Evolutionary conservation across 768 basidiomycete species (phyloP), one percentile per base, ranked within the genome.

Genomic region (Podaxis sp.): DNA sequence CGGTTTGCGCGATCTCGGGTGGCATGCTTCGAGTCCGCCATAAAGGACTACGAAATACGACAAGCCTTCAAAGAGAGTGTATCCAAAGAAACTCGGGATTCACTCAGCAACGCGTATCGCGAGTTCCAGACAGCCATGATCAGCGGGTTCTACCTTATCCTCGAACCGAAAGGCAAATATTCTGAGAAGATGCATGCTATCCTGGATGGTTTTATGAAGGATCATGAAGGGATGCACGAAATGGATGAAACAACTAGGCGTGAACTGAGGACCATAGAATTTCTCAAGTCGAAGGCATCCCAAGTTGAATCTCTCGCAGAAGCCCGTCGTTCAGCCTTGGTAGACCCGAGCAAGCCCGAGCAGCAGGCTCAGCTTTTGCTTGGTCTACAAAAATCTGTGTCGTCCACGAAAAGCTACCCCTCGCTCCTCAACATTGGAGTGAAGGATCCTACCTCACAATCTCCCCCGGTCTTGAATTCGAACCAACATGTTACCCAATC

Each of bases 81-180:
- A 60, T 79, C 86, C 0, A 82, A 81, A 66, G 88, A 89, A 68
- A 83, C 82, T 13, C 82, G 82, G 23, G 84, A 84, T 65, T 87
- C 89, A 51, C 79, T 91, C 28, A 86, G 90, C 66, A 91, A 90
- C 63, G 89, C 89, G 5, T 93, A 93, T 68, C 79, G 91, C 59
- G 91, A 93, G 67, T 94, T 94, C 72, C 91, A 93, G 70, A 88
- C 90, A 7, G 89, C 90, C 9, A 91, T 95, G 91, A 89, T 94
- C 57, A 88, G 89, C 63, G 90, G 93, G 10, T 92, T 95, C 55
- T 92, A 92, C 69, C 82, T 93, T 54, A 85, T 91, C 54, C 76
- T 94, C 28, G 85, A 94, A 63, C 92, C 90, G 1, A 84, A 77
- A 38, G 91, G 91, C 3, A 76, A 80, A 63, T 80, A 90, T 66